These are phyloP conservation scores for Protomyces inundatus DNA, from an alignment of 1,139 yeast genomes.

Conservation along the genomic window DNA sequence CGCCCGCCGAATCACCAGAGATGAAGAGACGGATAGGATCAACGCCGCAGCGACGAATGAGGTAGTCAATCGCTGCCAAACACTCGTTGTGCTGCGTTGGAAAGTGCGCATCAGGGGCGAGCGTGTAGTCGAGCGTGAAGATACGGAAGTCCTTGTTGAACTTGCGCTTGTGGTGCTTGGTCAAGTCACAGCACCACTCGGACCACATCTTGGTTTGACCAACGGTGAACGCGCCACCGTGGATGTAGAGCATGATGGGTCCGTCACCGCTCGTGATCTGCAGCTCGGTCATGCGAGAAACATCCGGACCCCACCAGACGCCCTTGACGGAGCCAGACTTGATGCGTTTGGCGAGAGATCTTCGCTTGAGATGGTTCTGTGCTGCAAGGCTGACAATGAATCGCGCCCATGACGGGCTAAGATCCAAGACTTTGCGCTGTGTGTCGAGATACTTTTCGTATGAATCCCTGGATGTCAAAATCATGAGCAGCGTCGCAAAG, in stretches of 20 bases:
- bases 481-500: constrained; percentile 1
- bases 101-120: constrained; percentile 11
- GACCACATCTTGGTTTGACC: constrained; percentile 21
- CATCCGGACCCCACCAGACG: constrained; percentile 14
- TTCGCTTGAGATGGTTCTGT: background rate
- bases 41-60: background rate
- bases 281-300: background rate
- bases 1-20: constrained; percentile 23
- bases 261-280: constrained; percentile 5
- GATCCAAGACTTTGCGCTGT: background rate
- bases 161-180: constrained; percentile 9
- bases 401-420: background rate
- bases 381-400: background rate
- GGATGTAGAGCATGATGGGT: constrained; percentile 12
- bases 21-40: constrained; percentile 15
- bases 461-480: background rate
- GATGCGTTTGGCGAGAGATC: constrained; percentile 6
- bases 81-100: constrained; percentile 12
- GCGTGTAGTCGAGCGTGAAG: constrained; percentile 7
- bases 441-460: background rate
- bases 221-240: constrained; percentile 20
- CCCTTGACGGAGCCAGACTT: constrained; percentile 13
- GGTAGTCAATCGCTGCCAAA: constrained; percentile 13
- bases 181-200: constrained; percentile 4
- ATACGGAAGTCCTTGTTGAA: constrained; percentile 9